Evolutionary conservation across 331 rosid genomes (phyloP), one percentile per base, ranked within the genome.

Genomic region (Spiraea crenata): DNA sequence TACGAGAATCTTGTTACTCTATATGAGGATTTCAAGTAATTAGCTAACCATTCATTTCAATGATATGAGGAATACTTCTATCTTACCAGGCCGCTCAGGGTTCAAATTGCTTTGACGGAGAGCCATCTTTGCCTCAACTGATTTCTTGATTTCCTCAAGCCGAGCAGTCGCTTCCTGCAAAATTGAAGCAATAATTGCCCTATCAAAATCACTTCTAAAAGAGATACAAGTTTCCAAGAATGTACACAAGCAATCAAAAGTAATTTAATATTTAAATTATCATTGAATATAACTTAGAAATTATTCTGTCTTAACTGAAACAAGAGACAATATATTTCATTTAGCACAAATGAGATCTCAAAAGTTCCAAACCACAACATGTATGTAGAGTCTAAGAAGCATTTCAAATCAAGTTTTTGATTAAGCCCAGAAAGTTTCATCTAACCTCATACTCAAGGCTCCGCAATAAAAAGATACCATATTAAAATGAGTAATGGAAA

Each of bases 71-170:
- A 74, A 65, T 68, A 35, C 45, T 45, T 34, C 11, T 71, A 40
- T 14, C 98, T 79, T 72, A 95, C 99, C 97, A 73, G 99, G 99
- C 81, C 99, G 86, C 70, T 89, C 99, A 6, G 96, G 96, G 81
- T 89, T 95, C 87, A 89, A 81, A 91, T 95, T 95, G 88, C 86
- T 84, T 45, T 83, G 96, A 14, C 99, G 98, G 67, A 91, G 86
- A 70, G 88, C 82, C 88, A 89, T 78, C 82, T 91, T 95, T 41
- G 96, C 86, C 82, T 91, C 95, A 17, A 91, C 65, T n/a, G 97
- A 87, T 73, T 87, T 95, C 74, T 89, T 91, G 17, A 95, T 67
- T 81, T 95, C 99, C 85, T 91, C 97, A 46, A 83, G 95, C 67
- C 93, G 96, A 64, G 96, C 96, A 75, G 56, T 91, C 54, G 91